phyloP scores from a whole-genome alignment of 2,329 filamentous ascomycete genomes.

The Botrytis porri region DNA sequence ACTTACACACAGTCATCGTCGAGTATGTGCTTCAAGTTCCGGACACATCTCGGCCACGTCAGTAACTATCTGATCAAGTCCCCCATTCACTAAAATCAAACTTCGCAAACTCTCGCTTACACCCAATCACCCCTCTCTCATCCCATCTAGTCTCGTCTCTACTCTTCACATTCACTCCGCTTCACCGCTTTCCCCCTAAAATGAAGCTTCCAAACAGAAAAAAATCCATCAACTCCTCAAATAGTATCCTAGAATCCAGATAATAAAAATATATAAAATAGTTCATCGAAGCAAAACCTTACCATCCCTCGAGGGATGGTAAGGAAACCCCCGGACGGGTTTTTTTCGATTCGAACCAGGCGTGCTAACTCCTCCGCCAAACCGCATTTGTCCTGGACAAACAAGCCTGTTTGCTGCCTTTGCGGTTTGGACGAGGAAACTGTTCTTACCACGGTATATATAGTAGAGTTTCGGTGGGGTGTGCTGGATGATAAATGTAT shows the following conservation, averaged over 20 bases:
- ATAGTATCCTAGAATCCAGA: background rate
- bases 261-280: background rate
- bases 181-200: background rate
- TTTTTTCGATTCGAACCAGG: conserved; percentile 15
- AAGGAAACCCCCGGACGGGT: background rate
- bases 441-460: background rate
- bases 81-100: background rate
- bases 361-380: conserved; percentile 8
- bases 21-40: background rate
- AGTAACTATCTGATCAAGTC: background rate
- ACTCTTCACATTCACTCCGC: background rate
- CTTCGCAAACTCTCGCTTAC: background rate
- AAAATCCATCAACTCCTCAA: background rate
- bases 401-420: conserved; percentile 2
- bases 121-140: background rate
- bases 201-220: background rate
- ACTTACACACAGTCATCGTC: background rate
- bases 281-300: background rate
- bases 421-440: background rate
- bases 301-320: background rate
- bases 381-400: conserved; percentile 8
- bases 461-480: background rate
- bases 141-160: background rate
- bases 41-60: background rate
- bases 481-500: background rate